A percentile compares a stretch with the other conserved stretches of the same genome.
phyloP scores from a whole-genome alignment of 345 rosid species.

The Trapa bicornis region DNA sequence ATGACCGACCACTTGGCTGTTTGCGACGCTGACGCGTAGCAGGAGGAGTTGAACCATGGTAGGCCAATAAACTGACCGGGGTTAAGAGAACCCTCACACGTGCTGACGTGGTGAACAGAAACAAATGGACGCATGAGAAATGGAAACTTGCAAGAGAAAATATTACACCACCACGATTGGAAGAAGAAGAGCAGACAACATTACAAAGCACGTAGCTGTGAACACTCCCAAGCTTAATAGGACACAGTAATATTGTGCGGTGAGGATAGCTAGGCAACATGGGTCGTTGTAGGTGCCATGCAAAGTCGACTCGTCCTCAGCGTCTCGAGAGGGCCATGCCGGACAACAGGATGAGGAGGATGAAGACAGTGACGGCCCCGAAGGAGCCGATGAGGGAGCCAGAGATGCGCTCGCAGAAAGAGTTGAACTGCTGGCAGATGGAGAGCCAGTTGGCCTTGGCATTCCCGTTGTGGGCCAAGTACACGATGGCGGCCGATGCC shows the following conservation, averaged over 20 bases:
- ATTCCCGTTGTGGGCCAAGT: conserved; percentile 74
- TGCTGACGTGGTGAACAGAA: no score
- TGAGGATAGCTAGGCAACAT: not conserved
- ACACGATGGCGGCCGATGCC: conserved; percentile 68
- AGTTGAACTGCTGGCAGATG: conserved; percentile 61
- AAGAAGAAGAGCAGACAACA: no score
- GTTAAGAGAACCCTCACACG: no score
- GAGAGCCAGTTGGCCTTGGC: conserved; percentile 54
- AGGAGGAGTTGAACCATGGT: no score
- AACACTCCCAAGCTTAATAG: no score
- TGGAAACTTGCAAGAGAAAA: no score
- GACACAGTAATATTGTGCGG: not conserved
- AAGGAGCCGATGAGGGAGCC: conserved; percentile 70
- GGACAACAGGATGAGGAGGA: conserved; percentile 33
- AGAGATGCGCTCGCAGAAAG: conserved; percentile 68
- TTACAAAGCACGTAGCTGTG: no score
- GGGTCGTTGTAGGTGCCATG: not conserved
- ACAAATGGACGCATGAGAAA: no score
- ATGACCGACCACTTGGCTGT: no score
- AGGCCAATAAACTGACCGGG: no score
- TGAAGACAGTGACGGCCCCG: conserved; percentile 25
- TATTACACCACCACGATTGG: no score
- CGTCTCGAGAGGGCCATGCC: conserved; percentile 47
- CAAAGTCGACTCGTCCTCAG: not conserved
- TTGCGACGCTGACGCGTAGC: no score